These are phyloP conservation scores for Schoenoplectus triqueter DNA, from an alignment of 202 grass and related monocot species.

Conservation along the genomic window DNA sequence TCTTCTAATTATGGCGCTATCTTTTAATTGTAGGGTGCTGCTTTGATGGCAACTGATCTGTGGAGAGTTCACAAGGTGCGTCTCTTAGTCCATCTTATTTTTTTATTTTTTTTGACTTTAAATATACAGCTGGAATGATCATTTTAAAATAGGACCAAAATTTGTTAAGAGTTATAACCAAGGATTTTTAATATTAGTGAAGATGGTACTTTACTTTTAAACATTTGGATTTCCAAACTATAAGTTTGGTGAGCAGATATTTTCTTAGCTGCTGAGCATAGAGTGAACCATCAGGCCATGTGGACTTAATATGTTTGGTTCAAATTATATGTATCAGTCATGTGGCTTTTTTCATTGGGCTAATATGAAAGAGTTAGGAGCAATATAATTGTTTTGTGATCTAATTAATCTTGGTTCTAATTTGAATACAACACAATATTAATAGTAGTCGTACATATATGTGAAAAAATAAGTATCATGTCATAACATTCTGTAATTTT, in stretches of 20 bases:
- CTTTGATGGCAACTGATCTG: slow-evolving; percentile 66
- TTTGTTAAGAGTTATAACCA: background rate
- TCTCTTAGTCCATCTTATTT: slow-evolving; percentile 15
- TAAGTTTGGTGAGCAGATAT: slow-evolving; percentile 14
- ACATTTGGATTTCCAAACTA: background rate
- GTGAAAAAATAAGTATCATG: background rate
- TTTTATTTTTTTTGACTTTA: slow-evolving; percentile 8
- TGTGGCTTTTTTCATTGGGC: background rate
- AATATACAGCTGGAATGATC: background rate
- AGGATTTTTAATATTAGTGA: background rate
- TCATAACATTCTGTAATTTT: background rate
- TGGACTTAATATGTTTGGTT: background rate
- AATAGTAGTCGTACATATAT: background rate
- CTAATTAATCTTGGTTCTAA: background rate
- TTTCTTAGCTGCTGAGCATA: background rate
- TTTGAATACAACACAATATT: background rate
- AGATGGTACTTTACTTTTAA: background rate
- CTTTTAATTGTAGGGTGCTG: slow-evolving; percentile 64
- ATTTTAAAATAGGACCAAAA: slow-evolving; percentile 14
- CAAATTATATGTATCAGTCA: slow-evolving; percentile 13
- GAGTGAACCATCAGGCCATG: background rate
- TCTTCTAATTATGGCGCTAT: slow-evolving; percentile 32
- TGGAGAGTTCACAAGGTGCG: slow-evolving; percentile 63
- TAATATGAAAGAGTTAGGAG: background rate
- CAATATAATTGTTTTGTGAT: background rate